A percentile compares a stretch with the other conserved stretches of the same genome.
Conservation (phyloP, 2,329 filamentous ascomycete species). For the Blumeria graminis region DNA sequence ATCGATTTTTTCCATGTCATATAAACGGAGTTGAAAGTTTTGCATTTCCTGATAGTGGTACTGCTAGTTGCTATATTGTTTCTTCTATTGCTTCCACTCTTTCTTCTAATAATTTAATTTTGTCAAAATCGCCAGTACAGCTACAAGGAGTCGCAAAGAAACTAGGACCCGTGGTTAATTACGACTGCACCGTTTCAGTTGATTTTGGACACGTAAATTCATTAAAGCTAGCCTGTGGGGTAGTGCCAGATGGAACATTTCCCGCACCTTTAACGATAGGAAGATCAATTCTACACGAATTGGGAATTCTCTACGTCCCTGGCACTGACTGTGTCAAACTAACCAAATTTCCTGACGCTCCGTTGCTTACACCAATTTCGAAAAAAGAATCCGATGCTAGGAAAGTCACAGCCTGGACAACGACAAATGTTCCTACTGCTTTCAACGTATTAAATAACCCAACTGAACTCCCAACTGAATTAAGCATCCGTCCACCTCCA, state of each 20-base stretch:
- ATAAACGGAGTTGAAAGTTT: neutral
- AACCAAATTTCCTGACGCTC: neutral
- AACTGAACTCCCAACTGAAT: neutral
- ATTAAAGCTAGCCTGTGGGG: neutral
- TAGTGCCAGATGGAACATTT: conserved; percentile 1
- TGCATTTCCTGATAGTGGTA: neutral
- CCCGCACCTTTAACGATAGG: neutral
- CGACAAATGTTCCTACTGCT: neutral
- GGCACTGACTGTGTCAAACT: neutral
- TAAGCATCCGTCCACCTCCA: neutral
- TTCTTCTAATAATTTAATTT: neutral
- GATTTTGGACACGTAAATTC: too few relatives aligned
- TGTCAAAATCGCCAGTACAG: neutral
- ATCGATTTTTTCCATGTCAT: neutral
- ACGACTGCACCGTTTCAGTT: neutral
- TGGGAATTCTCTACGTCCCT: neutral
- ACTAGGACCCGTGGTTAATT: neutral
- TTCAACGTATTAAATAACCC: neutral
- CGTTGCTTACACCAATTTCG: neutral
- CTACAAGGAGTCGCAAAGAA: neutral
- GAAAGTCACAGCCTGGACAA: neutral
- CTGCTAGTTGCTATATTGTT: neutral
- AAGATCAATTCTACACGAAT: neutral
- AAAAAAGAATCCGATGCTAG: neutral
- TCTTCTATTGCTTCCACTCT: neutral